Evolutionary conservation across 1,284 basidiomycete species (phyloP), one percentile per base, ranked within the genome.

Genomic region (Vanrija humicola): DNA sequence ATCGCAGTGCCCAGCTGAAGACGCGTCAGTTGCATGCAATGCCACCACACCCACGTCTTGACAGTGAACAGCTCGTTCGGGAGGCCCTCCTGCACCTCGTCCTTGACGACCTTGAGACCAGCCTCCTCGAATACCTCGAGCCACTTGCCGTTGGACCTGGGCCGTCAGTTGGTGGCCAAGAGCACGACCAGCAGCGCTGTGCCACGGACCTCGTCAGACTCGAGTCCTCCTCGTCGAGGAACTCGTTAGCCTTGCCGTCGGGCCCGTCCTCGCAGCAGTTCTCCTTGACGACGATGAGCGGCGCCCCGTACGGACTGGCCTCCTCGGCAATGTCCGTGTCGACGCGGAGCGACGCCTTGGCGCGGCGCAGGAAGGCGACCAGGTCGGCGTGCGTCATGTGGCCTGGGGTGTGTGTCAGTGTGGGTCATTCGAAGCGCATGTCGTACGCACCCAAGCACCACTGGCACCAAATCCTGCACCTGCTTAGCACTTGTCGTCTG

Each of bases 171-270:
- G 5, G n/a, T 10, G 21, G 50, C 19, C 14, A 19, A 29, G 10
- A 43, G 43, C 7, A 3, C 28, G 6, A 18, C 47, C 39, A 29
- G 2, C 38, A 39, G 25, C 26, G 47, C 25, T n/a, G 8, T 7
- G 3, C 34, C 14, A 51, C 64, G 28, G 39, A 80, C 92, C 93
- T 83, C 10, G 89, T 96, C 69, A 94, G 77, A 67, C 88, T 93
- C 14, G 89, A 92, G 76, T 97, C 94, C 58, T 87, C 80, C 57
- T 86, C 83, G 66, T 96, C 93, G 66, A 91, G 90, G 16, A 86
- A 75, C n/a, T 82, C 81, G 21, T 59, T 51, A 1, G 65, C 59
- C 16, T 56, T 52, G 15, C 80, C 78, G 0, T 84, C 78, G 6
- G 76, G 73, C 0, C 82, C 84, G 46, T 83, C 83, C 23, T 78